phyloP scores from a whole-genome alignment of 441 rosid species.

The Adansonia gregorii region DNA sequence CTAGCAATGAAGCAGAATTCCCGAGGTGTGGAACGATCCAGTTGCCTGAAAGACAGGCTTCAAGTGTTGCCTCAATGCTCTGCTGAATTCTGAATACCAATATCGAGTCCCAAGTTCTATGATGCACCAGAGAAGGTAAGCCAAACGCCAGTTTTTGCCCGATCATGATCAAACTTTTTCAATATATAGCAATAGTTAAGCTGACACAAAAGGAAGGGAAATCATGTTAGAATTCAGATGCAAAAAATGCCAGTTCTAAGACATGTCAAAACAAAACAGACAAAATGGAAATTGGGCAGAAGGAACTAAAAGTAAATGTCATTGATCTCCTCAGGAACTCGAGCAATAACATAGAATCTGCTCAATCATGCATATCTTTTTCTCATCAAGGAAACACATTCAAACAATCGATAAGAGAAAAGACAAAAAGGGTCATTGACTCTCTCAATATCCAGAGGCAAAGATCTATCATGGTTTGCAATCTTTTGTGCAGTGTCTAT shows the following conservation, averaged over 20 bases:
- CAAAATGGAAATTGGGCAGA: neutral
- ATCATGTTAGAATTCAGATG: neutral
- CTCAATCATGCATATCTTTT: conserved; percentile 3
- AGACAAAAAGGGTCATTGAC: neutral
- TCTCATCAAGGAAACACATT: neutral
- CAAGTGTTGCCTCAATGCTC: too few species aligned
- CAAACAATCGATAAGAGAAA: neutral
- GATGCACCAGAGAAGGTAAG: conserved; percentile 64
- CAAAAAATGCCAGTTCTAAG: neutral
- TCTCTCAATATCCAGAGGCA: neutral
- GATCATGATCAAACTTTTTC: conserved; percentile 70
- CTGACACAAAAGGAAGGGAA: conserved; percentile 38
- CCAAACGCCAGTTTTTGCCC: conserved; percentile 69
- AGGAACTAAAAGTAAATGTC: neutral
- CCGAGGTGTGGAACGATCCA: too few species aligned
- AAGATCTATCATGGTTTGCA: neutral
- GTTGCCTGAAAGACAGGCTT: too few species aligned
- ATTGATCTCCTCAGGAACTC: too few species aligned
- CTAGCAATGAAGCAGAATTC: too few species aligned
- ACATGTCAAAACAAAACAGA: neutral
- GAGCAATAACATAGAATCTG: neutral
- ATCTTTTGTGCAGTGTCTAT: neutral
- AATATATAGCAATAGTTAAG: conserved; percentile 80
- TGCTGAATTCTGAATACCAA: neutral
- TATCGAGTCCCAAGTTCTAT: conserved; percentile 17